phyloP scores from a whole-genome alignment of 129 eudicot genomes.

The Saposhnikovia divaricata region DNA sequence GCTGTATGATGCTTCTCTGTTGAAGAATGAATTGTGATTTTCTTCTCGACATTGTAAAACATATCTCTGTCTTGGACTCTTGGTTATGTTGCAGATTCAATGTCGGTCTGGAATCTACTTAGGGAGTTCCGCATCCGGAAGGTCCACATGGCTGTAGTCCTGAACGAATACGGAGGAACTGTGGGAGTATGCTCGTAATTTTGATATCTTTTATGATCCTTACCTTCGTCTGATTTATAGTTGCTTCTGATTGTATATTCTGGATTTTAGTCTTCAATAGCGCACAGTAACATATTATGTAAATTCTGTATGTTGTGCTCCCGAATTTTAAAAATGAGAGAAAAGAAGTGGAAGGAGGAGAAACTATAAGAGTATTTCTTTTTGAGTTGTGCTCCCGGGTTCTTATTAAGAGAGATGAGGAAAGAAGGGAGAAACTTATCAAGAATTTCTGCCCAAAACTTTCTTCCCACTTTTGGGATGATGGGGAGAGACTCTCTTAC shows the following conservation, averaged over 20 bases:
- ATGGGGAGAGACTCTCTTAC: background rate
- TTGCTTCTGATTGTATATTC: background rate
- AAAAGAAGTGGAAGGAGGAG: background rate
- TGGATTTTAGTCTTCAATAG: background rate
- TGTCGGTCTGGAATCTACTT: slow-evolving; percentile 99
- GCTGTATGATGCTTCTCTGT: background rate
- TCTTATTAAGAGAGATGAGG: too few species aligned
- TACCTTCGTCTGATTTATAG: background rate
- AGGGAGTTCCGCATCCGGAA: slow-evolving; percentile 97
- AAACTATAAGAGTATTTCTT: background rate
- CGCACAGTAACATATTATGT: background rate
- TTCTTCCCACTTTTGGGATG: background rate
- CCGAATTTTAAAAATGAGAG: background rate
- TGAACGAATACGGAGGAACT: slow-evolving; percentile 98
- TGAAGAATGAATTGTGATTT: background rate
- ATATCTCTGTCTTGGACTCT: background rate
- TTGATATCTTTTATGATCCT: background rate
- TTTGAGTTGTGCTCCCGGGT: background rate
- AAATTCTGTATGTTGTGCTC: background rate
- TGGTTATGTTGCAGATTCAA: slow-evolving; percentile 60
- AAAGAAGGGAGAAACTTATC: background rate
- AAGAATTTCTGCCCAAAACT: background rate
- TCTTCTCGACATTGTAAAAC: background rate
- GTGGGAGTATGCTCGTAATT: slow-evolving; percentile 60
- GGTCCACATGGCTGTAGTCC: slow-evolving; percentile 99